These are phyloP conservation scores for Diphasiastrum complanatum DNA, from an alignment of 83 land plant species.

Conservation along the genomic window DNA sequence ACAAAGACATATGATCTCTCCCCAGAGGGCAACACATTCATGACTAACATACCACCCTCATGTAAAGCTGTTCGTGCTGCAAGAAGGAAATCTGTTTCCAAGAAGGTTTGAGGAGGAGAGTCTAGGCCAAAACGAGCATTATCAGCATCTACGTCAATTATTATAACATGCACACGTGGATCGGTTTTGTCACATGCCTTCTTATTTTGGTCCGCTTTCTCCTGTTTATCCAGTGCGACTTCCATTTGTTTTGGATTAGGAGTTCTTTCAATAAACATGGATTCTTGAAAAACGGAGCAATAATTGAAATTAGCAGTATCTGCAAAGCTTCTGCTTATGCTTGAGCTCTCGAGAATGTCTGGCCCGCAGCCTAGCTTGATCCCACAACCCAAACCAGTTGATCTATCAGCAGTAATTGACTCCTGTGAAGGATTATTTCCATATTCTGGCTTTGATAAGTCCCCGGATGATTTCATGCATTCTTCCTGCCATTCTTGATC, in stretches of 20 bases:
- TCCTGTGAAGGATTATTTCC: not conserved
- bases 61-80: conserved; percentile 30
- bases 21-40: conserved; percentile 45
- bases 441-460: not conserved
- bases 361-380: too few species aligned
- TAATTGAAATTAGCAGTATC: not conserved
- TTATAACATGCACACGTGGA: conserved; percentile 28
- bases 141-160: conserved; percentile 55
- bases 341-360: too few species aligned
- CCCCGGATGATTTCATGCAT: not conserved
- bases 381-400: not conserved
- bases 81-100: conserved; percentile 25
- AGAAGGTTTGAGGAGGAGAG: conserved; percentile 56
- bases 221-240: not conserved
- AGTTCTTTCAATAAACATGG: not conserved
- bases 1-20: conserved; percentile 20
- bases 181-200: conserved; percentile 12
- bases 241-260: not conserved
- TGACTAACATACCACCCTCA: conserved; percentile 37
- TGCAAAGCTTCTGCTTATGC: not conserved
- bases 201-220: not conserved
- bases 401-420: not conserved
- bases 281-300: not conserved
- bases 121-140: conserved; percentile 32
- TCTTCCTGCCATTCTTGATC: not conserved